Conservation (phyloP, 2,329 filamentous ascomycete species). For the Ceratocystis diversiconidia region DNA sequence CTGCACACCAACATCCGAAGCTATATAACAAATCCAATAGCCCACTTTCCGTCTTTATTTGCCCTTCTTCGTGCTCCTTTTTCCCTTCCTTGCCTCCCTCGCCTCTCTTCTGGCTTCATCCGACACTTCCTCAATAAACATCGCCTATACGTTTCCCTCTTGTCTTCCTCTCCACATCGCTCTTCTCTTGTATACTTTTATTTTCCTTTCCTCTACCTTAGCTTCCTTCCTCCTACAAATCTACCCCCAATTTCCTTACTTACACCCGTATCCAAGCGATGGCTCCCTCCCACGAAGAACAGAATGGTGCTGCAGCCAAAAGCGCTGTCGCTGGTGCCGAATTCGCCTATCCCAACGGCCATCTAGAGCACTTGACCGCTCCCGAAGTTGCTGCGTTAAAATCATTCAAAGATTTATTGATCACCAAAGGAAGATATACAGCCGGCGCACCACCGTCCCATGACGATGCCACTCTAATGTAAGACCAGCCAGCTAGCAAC, state of each 20-base stretch:
- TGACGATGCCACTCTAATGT: conserved; percentile 61
- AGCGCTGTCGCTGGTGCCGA: conserved; percentile 23
- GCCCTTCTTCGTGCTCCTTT: background rate
- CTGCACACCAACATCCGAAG: background rate
- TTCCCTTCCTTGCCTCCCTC: background rate
- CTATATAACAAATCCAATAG: background rate
- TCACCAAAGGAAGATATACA: conserved; percentile 50
- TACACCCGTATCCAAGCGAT: background rate
- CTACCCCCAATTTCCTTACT: background rate
- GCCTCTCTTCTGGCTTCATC: background rate
- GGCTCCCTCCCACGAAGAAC: conserved; percentile 4
- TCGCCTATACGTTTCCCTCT: background rate
- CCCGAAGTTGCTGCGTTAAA: conserved; percentile 53
- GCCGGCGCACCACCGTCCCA: conserved; percentile 46
- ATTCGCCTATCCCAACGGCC: conserved; percentile 56
- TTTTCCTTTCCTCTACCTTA: background rate
- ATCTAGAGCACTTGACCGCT: conserved; percentile 60
- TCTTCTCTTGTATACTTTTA: background rate
- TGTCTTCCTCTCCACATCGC: background rate
- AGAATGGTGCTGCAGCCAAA: conserved; percentile 9
- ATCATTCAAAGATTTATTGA: conserved; percentile 56
- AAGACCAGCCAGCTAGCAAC: conserved; percentile 22
- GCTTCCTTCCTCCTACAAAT: background rate
- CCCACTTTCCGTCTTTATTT: background rate
- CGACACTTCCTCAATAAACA: background rate